Base-by-base conservation (phyloP, 805 yeast species). In the Myxozyma mucilagina region DNA sequence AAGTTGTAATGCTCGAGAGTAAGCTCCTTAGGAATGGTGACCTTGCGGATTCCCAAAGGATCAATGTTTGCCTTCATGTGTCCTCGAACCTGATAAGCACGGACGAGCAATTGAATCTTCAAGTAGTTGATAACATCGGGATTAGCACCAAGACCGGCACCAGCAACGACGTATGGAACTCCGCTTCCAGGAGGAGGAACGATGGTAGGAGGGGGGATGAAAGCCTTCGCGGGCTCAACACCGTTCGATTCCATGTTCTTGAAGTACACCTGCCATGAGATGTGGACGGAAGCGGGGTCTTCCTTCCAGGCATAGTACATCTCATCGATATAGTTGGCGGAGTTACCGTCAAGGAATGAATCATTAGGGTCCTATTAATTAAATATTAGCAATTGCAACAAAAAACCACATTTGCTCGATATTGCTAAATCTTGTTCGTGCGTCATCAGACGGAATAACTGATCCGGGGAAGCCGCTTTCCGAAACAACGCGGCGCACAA, bases 71-170 rank as follows among this genome's bases (percentile, higher is more conserved):
- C 97, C 79, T 89, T 90, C 76, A 87, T 88, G 76, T 94, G 99
- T 68, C 99, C 99, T 77, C 98, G 86, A 56, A 94, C 99, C 80
- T 94, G 99, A 79, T 92, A 94, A 35, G 99, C 99, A 76, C 99
- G 89, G 66, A 96, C 97, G 70, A 94, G 82, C 70, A 94, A 84
- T 81, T 94, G 99, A 16, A 91, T 96, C 76, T 94, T 94, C 81
- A 94, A 84, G 75, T 94, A 98, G 65, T 89, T 82, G 66, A 88
- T 82, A 48, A 92, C 90, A 67, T 86, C 90, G 71, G 85, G 84
- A 66, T 79, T 75, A 62, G 74, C 75, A 36, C 86, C 74, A 18
- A 80, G 75, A 14, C 66, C 66, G 55, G 70, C 68, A 32, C 71
- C 68, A 57, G 86, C 89, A 51, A 84, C 78, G 66, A 83, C 80